These are phyloP conservation scores for Aspergillus cejpii DNA, from an alignment of 2,329 filamentous ascomycete genomes.

Conservation along the genomic window DNA sequence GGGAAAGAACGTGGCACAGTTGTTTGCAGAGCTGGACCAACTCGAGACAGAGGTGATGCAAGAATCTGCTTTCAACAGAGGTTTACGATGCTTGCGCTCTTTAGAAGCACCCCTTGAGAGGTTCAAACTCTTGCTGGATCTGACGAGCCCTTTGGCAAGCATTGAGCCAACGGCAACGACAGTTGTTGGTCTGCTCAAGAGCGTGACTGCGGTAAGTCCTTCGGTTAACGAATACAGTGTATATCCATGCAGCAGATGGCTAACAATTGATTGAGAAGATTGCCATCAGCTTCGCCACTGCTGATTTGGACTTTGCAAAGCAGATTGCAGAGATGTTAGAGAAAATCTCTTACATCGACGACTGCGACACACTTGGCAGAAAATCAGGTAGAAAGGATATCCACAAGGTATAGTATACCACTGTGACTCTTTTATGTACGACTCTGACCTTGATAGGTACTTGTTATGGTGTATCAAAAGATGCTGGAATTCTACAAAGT, in stretches of 20 bases:
- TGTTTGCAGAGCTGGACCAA: constrained; percentile 23
- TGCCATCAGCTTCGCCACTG: constrained; percentile 22
- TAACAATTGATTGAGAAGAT: constrained; percentile 15
- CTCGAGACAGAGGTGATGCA: constrained; percentile 17
- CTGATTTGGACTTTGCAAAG: constrained; percentile 11
- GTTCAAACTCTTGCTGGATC: constrained; percentile 15
- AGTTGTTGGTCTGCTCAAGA: constrained; percentile 21
- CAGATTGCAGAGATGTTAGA: constrained; percentile 25
- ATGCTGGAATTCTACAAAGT: constrained; percentile 24
- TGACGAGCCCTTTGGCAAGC: constrained; percentile 26
- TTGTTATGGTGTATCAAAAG: constrained; percentile 24
- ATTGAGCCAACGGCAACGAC: constrained; percentile 21
- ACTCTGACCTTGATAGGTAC: constrained; percentile 11
- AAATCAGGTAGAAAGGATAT: constrained; percentile 17
- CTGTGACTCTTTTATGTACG: constrained; percentile 1
- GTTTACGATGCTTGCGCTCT: constrained; percentile 12
- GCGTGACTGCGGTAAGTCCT: constrained; percentile 23
- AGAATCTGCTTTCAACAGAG: constrained; percentile 18
- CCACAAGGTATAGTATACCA: constrained; percentile 10
- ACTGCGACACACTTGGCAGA: constrained; percentile 27
- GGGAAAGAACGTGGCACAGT: constrained; percentile 19
- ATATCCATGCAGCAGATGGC: neutral
- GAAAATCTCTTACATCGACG: constrained; percentile 27
- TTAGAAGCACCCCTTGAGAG: constrained; percentile 13
- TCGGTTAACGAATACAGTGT: neutral